Evolutionary conservation across 208 protist species (phyloP).

Genomic region (Acanthamoeba divionensis): DNA sequence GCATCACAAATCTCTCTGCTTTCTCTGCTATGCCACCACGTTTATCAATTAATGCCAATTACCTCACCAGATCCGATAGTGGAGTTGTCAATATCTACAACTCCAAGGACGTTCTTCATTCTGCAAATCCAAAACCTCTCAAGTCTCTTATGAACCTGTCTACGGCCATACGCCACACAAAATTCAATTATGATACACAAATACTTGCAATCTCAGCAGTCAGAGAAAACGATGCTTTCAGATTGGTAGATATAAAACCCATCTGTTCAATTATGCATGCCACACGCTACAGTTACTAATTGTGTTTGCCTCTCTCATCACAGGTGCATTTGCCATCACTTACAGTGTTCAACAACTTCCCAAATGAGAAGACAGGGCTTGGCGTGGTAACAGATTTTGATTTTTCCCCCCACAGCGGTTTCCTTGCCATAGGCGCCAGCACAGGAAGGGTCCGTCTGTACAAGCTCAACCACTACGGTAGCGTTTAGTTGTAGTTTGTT

Average conservation of each 20-base stretch:
- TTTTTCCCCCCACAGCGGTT: conserved; percentile 45
- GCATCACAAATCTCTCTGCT: not conserved
- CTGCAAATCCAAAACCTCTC: not conserved
- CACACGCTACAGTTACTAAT: too few relatives aligned
- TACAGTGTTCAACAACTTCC: conserved; percentile 60
- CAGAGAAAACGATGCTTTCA: not conserved
- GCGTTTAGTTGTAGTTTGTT: too few relatives aligned
- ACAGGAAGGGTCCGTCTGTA: conserved; percentile 56
- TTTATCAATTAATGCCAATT: not conserved
- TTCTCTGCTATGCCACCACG: not conserved
- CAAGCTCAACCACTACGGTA: conserved; percentile 49
- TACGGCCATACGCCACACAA: not conserved
- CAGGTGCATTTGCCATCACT: conserved; percentile 29
- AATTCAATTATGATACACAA: conserved; percentile 46
- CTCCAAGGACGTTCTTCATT: not conserved
- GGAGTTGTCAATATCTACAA: conserved; percentile 56
- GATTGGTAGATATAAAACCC: too few relatives aligned
- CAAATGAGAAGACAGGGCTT: conserved; percentile 28
- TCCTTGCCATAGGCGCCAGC: conserved; percentile 53
- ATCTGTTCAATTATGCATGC: too few relatives aligned
- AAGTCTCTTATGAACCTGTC: conserved; percentile 44
- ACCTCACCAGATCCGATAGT: not conserved
- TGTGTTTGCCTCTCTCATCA: not conserved
- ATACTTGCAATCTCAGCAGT: conserved; percentile 38
- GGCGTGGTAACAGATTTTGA: not conserved